These are phyloP conservation scores for Cordyceps farinosa DNA, from an alignment of 2,329 filamentous ascomycete genomes.

Conservation along the genomic window DNA sequence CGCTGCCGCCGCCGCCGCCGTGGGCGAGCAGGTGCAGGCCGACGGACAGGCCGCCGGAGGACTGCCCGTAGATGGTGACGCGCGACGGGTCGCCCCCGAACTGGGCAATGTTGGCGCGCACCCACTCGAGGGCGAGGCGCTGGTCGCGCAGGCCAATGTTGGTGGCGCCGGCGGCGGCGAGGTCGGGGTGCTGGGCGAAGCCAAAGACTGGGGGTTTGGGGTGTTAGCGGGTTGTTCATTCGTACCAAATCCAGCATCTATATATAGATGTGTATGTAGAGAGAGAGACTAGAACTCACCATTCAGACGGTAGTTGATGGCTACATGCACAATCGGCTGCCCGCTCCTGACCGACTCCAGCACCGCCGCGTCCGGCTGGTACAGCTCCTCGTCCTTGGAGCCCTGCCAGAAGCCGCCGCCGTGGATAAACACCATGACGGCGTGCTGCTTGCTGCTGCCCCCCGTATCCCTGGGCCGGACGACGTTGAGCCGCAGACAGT, in stretches of 20 bases:
- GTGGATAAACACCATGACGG: constrained; percentile 37
- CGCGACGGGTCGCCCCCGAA: constrained; percentile 19
- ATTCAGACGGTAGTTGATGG: constrained; percentile 33
- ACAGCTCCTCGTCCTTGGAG: constrained; percentile 31
- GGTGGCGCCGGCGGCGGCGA: constrained; percentile 9
- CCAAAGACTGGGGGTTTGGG: constrained; percentile 24
- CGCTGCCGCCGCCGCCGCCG: constrained; percentile 40
- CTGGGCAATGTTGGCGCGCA: constrained; percentile 18
- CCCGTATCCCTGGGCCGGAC: constrained; percentile 26
- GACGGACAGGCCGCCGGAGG: constrained; percentile 32
- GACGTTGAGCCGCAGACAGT: constrained; percentile 36
- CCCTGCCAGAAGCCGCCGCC: constrained; percentile 33
- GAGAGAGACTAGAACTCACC: constrained; percentile 17
- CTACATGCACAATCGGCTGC: constrained; percentile 34
- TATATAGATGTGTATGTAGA: neutral
- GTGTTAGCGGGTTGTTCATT: neutral
- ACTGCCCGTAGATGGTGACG: constrained; percentile 21
- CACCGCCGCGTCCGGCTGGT: constrained; percentile 43
- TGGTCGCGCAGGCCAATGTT: constrained; percentile 21
- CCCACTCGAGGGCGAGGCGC: constrained; percentile 19
- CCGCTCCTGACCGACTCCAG: constrained; percentile 42
- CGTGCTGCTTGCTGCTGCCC: constrained; percentile 25
- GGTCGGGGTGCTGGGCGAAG: constrained; percentile 26
- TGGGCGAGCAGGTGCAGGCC: constrained; percentile 48
- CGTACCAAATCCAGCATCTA: too few species aligned